Conservation (phyloP, 768 basidiomycete species). For the Rhodosporidiobolus sp. region DNA sequence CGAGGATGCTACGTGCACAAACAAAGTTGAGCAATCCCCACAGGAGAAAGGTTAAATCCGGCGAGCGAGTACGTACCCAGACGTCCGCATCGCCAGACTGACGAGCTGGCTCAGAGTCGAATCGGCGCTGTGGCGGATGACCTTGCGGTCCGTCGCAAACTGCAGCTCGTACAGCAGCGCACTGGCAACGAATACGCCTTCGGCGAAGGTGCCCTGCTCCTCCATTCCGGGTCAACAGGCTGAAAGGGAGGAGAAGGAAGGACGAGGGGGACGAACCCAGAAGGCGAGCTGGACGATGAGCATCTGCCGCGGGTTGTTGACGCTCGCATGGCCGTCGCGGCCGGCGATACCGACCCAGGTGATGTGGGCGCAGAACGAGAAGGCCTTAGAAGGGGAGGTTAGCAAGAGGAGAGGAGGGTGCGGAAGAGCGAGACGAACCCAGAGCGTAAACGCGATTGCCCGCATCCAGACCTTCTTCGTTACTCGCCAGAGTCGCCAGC, state of each 20-base stretch:
- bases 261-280: neutral
- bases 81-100: slow-evolving; percentile 23
- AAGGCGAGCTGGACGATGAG: neutral
- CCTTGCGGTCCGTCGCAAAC: slow-evolving; percentile 12
- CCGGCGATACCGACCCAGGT: slow-evolving; percentile 15
- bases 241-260: neutral
- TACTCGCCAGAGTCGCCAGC: slow-evolving; percentile 13
- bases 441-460: slow-evolving; percentile 6
- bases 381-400: neutral
- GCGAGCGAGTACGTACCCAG: neutral
- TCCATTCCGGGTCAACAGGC: neutral
- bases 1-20: slow-evolving; percentile 7
- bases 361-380: slow-evolving; percentile 9
- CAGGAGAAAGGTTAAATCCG: too few species aligned
- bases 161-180: slow-evolving; percentile 28
- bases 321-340: neutral
- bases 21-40: neutral
- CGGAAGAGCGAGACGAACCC: slow-evolving; percentile 2
- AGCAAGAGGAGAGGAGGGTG: too few species aligned
- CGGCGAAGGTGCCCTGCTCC: slow-evolving; percentile 11
- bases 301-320: neutral
- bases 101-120: slow-evolving; percentile 12
- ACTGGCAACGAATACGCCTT: slow-evolving; percentile 11
- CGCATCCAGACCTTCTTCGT: slow-evolving; percentile 21
- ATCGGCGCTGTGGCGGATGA: neutral